phyloP scores from a whole-genome alignment of 257 asterid species.

The Verbascum thapsus region DNA sequence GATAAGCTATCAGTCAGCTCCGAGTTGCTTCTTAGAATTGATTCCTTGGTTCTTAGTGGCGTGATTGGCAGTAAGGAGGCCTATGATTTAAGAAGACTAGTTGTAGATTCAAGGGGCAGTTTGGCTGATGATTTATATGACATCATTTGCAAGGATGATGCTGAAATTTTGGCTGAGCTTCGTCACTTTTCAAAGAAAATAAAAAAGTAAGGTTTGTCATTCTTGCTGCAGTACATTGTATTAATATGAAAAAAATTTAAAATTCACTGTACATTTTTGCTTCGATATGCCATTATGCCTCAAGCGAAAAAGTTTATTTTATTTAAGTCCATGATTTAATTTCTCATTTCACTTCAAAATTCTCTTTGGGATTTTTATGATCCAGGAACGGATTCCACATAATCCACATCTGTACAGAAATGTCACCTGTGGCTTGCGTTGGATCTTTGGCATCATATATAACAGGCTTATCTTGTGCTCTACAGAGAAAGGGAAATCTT shows the following conservation, averaged over 20 bases:
- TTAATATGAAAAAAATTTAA: background rate
- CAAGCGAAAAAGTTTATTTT: slow-evolving; percentile 11
- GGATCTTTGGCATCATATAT: slow-evolving; percentile 78
- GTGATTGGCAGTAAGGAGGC: slow-evolving; percentile 65
- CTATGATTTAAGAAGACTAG: slow-evolving; percentile 61
- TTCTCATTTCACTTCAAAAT: slow-evolving; percentile 16
- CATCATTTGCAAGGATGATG: slow-evolving; percentile 45
- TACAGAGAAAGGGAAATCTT: slow-evolving; percentile 73
- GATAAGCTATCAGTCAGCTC: slow-evolving; percentile 56
- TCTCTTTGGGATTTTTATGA: slow-evolving; percentile 19
- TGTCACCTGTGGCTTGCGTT: slow-evolving; percentile 78
- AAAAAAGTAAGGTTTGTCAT: slow-evolving; percentile 45
- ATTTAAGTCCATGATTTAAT: slow-evolving; percentile 11
- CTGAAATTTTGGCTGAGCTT: slow-evolving; percentile 64
- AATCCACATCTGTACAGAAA: slow-evolving; percentile 83
- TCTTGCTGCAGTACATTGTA: slow-evolving; percentile 24
- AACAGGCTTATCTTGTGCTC: slow-evolving; percentile 68
- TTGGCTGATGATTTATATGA: slow-evolving; percentile 48
- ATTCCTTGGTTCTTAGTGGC: slow-evolving; percentile 75
- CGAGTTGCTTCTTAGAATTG: slow-evolving; percentile 74
- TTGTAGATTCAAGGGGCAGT: slow-evolving; percentile 54
- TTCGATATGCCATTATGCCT: slow-evolving; percentile 23
- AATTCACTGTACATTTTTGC: slow-evolving; percentile 1
- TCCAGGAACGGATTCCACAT: slow-evolving; percentile 68
- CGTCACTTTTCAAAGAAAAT: slow-evolving; percentile 49